phyloP scores from a whole-genome alignment of 495 filamentous ascomycete species.

The Penicillium maclennaniae region DNA sequence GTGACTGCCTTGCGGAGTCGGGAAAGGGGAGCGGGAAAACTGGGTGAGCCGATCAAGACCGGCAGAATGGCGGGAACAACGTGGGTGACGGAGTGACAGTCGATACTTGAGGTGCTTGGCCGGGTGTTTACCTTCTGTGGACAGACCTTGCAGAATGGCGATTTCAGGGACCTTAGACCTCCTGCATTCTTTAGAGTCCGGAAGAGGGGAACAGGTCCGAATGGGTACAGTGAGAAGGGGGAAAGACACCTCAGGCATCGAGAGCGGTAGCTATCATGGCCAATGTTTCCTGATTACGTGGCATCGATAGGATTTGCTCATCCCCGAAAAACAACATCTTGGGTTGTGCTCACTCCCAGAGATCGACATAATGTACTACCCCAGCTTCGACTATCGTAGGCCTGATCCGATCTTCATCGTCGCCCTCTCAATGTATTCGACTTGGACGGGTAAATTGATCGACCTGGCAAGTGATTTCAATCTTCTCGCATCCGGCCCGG shows the following conservation, averaged over 20 bases:
- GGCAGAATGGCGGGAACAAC: slow-evolving; percentile 15
- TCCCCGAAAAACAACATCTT: background rate
- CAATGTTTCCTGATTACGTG: background rate
- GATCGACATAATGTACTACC: background rate
- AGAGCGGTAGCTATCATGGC: slow-evolving; percentile 2
- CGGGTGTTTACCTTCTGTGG: background rate
- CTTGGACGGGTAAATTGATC: background rate
- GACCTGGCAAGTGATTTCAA: background rate
- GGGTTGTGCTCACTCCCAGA: background rate
- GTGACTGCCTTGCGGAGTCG: slow-evolving; percentile 27
- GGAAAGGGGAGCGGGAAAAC: slow-evolving; percentile 34
- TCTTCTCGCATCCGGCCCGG: background rate
- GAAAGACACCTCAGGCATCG: slow-evolving; percentile 5
- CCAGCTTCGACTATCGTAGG: background rate
- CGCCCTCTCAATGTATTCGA: background rate
- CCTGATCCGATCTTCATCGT: background rate
- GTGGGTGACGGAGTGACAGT: background rate
- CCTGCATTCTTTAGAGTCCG: background rate
- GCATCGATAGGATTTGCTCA: background rate
- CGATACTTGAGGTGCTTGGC: background rate
- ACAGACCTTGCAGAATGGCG: too few relatives aligned
- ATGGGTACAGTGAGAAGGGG: background rate
- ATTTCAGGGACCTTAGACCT: too few relatives aligned
- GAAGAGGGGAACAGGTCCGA: background rate
- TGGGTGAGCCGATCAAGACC: slow-evolving; percentile 26